These are phyloP conservation scores for Iberis pinnata DNA, from an alignment of 345 rosid species.

Conservation along the genomic window DNA sequence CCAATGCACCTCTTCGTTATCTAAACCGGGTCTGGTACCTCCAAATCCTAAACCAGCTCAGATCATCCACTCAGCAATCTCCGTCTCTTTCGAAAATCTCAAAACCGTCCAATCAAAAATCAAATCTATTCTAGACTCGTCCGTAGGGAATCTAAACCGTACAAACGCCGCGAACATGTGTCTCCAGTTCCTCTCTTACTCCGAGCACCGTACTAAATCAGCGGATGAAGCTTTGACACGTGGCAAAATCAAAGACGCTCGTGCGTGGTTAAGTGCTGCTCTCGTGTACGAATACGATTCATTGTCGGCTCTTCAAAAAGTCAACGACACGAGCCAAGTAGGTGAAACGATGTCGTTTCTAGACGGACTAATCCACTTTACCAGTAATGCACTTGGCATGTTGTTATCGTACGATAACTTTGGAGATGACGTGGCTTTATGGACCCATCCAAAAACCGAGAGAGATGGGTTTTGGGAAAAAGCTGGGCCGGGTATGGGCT, in stretches of 20 bases:
- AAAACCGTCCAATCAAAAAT: conserved; percentile 47
- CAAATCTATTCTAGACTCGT: conserved; percentile 43
- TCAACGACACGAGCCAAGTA: conserved; percentile 48
- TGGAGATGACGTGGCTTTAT: conserved; percentile 39
- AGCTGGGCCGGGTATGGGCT: conserved; percentile 20
- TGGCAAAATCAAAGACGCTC: conserved; percentile 55
- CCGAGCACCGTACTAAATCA: conserved; percentile 41
- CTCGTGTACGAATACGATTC: conserved; percentile 67
- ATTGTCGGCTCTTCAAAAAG: conserved; percentile 62
- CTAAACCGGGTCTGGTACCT: conserved; percentile 32
- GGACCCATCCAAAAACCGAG: conserved; percentile 71
- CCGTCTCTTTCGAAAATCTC: conserved; percentile 49
- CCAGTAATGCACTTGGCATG: conserved; percentile 77
- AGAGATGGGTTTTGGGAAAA: conserved; percentile 65
- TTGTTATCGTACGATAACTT: conserved; percentile 47
- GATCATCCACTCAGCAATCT: conserved; percentile 59
- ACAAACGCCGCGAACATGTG: conserved; percentile 57
- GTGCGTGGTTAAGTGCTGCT: conserved; percentile 80
- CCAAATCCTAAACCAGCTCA: conserved; percentile 43
- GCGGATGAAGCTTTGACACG: conserved; percentile 38
- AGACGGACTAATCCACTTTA: conserved; percentile 35
- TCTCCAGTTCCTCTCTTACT: conserved; percentile 45
- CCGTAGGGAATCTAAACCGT: conserved; percentile 51
- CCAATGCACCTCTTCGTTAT: conserved; percentile 38
- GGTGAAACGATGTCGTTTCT: conserved; percentile 57